Base-by-base conservation (phyloP, 805 yeast genomes). In the Candida taoyuanica region DNA sequence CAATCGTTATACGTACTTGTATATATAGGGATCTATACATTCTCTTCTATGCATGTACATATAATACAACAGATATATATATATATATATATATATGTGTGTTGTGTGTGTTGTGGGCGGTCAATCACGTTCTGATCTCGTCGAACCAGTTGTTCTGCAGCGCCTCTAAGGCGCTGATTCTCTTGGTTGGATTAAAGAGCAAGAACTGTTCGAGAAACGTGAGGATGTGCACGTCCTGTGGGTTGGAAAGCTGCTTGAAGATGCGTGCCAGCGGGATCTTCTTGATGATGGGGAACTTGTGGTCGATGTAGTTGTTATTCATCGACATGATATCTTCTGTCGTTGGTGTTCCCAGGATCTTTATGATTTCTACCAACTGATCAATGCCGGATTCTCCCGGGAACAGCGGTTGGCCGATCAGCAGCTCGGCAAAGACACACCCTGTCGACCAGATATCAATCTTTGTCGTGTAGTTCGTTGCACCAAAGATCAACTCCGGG, bases 371-470 rank as follows among this genome's bases (percentile, higher is more conserved):
- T 15, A 91, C 98, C 54, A 91, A 74, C 63, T 93, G 98, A 61
- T 93, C 98, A 42, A 93, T 91, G 27, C 98, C 98, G 43, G 89
- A 81, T 60, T 93, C 98, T 31, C 98, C 98, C 11, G 98, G 98
- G 66, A 93, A 93, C 48, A 93, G 68, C 12, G 98, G 98, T 60
- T 88, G 97, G 14, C 98, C 98, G 40, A 93, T 72, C 47, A 89
- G 77, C 54, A 93, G 68, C 65, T 93, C 98, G 5, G 98, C 98
- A 86, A 93, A 88, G 17, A 93, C 98, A 68, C 98, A 93, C 16
- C 96, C 96, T 12, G 95, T 87, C 12, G 96, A 85, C 98, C 98
- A 93, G 33, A 93, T 78, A 60, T 93, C 98, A 49, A 93, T 93
- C 62, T 91, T 89, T 21, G 97, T 88, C 7, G 98, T 87, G 63